These are phyloP conservation scores for Metschnikowia lunata DNA, from an alignment of 805 yeast species.

Conservation along the genomic window DNA sequence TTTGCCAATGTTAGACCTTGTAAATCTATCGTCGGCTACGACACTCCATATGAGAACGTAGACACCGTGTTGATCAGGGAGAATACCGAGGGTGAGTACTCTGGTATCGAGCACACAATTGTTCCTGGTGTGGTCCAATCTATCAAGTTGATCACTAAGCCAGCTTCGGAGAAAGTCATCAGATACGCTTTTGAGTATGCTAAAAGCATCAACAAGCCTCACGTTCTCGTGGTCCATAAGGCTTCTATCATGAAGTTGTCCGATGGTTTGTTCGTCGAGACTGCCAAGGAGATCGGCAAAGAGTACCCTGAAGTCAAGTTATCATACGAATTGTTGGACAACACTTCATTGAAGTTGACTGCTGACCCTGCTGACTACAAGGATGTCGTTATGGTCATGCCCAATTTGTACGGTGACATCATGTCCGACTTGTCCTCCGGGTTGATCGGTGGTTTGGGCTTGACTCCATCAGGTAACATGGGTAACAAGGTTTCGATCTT, in stretches of 20 bases:
- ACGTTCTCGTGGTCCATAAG: slow-evolving; percentile 93
- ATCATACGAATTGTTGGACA: slow-evolving; percentile 86
- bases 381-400: slow-evolving; percentile 95
- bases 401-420: slow-evolving; percentile 98
- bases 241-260: slow-evolving; percentile 97
- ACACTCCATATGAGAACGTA: slow-evolving; percentile 85
- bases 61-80: slow-evolving; percentile 96
- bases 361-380: slow-evolving; percentile 84
- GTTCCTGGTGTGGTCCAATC: slow-evolving; percentile 99
- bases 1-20: slow-evolving; percentile 98
- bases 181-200: slow-evolving; percentile 98
- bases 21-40: slow-evolving; percentile 86
- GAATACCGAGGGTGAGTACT: slow-evolving; percentile 99
- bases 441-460: slow-evolving; percentile 96
- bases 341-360: slow-evolving; percentile 88
- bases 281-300: slow-evolving; percentile 83
- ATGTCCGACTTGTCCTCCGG: slow-evolving; percentile 97
- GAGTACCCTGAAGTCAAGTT: slow-evolving; percentile 89
- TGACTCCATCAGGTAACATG: slow-evolving; percentile 99
- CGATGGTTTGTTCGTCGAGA: slow-evolving; percentile 92
- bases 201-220: slow-evolving; percentile 77
- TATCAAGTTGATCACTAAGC: slow-evolving; percentile 92
- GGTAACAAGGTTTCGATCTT: slow-evolving; percentile 97
- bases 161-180: slow-evolving; percentile 94
- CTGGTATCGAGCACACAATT: slow-evolving; percentile 97